Conservation (phyloP, 257 asterid genomes). For the Solanum bulbocastanum region DNA sequence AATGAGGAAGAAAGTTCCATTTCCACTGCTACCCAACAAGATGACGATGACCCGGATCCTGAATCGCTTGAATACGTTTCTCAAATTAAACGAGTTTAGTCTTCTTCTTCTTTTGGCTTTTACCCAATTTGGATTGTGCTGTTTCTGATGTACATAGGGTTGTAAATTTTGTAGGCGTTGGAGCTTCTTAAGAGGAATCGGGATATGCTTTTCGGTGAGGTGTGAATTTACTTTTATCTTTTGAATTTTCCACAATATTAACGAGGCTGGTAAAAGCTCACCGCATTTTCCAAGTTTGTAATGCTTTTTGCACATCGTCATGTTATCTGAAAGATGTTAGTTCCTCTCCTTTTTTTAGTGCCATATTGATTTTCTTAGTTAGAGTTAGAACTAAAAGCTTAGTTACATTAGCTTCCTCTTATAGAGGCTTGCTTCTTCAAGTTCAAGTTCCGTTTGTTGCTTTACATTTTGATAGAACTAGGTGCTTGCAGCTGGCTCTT, state of each 20-base stretch:
- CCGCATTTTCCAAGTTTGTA: not conserved
- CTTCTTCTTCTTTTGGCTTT: not conserved
- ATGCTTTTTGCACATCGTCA: not conserved
- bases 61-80: slow-evolving; percentile 65
- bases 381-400: not conserved
- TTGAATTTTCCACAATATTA: not conserved
- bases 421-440: not conserved
- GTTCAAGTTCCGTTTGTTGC: not conserved
- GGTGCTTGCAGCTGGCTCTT: not conserved
- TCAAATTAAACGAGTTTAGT: slow-evolving; percentile 51
- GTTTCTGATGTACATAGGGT: not conserved
- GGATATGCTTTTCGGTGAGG: slow-evolving; percentile 92
- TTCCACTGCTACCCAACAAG: slow-evolving; percentile 13
- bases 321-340: not conserved
- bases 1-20: slow-evolving; percentile 14
- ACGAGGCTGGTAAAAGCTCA: not conserved
- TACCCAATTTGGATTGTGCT: not conserved
- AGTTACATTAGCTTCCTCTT: not conserved
- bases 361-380: not conserved
- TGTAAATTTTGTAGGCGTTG: slow-evolving; percentile 43
- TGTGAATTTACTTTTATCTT: not conserved
- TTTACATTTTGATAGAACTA: not conserved
- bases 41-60: slow-evolving; percentile 35
- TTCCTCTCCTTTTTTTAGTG: not conserved
- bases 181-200: slow-evolving; percentile 75